These are phyloP conservation scores for Aspergillus nidulans DNA, from an alignment of 495 filamentous ascomycete genomes.

Conservation along the genomic window DNA sequence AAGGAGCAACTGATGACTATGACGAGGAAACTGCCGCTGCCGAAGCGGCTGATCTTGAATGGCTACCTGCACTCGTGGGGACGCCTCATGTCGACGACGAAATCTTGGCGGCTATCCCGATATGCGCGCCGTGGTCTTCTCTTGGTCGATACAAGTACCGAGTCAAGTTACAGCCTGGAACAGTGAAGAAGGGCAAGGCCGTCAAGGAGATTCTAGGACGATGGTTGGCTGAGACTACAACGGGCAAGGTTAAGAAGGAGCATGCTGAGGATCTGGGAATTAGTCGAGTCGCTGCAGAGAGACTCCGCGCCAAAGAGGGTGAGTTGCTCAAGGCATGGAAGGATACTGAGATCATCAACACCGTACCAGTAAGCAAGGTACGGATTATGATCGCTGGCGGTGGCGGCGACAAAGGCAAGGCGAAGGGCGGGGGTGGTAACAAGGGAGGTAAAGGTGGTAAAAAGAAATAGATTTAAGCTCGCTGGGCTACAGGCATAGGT, in stretches of 20 bases:
- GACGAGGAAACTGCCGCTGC: conserved; percentile 49
- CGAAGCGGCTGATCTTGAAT: conserved; percentile 46
- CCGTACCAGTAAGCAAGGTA: conserved; percentile 79
- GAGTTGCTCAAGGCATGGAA: conserved; percentile 78
- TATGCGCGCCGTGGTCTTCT: conserved; percentile 88
- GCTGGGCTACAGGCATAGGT: too few relatives aligned
- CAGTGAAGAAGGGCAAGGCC: conserved; percentile 91
- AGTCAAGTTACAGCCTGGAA: conserved; percentile 85
- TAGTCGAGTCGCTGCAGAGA: conserved; percentile 63
- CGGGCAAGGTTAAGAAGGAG: conserved; percentile 46
- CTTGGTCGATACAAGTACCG: conserved; percentile 79
- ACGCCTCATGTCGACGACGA: conserved; percentile 76
- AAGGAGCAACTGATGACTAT: conserved; percentile 52
- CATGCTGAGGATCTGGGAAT: conserved; percentile 46
- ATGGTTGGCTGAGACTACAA: conserved; percentile 58
- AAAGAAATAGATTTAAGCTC: conserved; percentile 24
- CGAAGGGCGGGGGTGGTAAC: conserved; percentile 34
- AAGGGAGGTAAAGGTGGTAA: conserved; percentile 46
- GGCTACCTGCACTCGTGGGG: conserved; percentile 72
- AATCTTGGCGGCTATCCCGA: conserved; percentile 80
- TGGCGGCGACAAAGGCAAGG: conserved; percentile 43
- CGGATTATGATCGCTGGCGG: conserved; percentile 67
- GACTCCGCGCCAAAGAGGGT: conserved; percentile 74
- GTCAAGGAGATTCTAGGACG: conserved; percentile 77
- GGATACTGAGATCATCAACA: conserved; percentile 75